phyloP scores from a whole-genome alignment of 352 stramenopile genomes.

The Pythium rishiriense region DNA sequence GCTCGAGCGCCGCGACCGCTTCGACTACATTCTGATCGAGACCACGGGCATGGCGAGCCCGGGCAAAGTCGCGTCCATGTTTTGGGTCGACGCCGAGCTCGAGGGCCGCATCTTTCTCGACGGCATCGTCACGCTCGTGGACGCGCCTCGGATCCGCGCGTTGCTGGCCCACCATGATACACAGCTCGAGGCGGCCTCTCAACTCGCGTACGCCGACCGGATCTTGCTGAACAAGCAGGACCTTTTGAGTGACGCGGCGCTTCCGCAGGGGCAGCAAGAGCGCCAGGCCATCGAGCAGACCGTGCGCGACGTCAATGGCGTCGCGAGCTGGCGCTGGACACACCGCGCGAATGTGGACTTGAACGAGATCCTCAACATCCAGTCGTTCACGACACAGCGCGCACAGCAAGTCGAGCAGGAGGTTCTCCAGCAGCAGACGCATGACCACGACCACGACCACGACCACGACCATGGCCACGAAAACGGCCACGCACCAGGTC shows the following conservation, averaged over 20 bases:
- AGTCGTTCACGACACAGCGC: slow-evolving; percentile 72
- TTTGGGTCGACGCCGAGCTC: slow-evolving; percentile 95
- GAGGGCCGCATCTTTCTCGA: slow-evolving; percentile 90
- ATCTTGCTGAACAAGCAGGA: slow-evolving; percentile 99
- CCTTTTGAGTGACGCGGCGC: slow-evolving; percentile 75
- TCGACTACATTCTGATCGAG: slow-evolving; percentile 95
- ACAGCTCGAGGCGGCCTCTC: slow-evolving; percentile 88
- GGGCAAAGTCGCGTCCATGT: slow-evolving; percentile 94
- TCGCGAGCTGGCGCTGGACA: slow-evolving; percentile 70
- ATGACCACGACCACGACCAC: slow-evolving; percentile 3
- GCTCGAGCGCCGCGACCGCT: slow-evolving; percentile 71
- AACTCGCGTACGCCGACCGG: slow-evolving; percentile 98
- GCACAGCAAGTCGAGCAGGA: slow-evolving; percentile 58
- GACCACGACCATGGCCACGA: slow-evolving; percentile 1
- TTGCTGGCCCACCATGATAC: slow-evolving; percentile 21
- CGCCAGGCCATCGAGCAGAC: slow-evolving; percentile 35
- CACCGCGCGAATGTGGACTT: slow-evolving; percentile 58
- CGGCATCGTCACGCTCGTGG: slow-evolving; percentile 96
- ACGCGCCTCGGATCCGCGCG: slow-evolving; percentile 91
- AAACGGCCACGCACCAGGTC: slow-evolving; percentile 4
- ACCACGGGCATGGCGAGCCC: slow-evolving; percentile 94
- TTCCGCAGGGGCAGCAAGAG: slow-evolving; percentile 34
- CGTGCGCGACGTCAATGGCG: slow-evolving; percentile 59
- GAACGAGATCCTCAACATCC: slow-evolving; percentile 74
- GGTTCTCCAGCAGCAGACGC: slow-evolving; percentile 10